Percentiles rank a stretch among this genome's conserved stretches.
These are phyloP conservation scores for Fraxinus sp. DNA, from an alignment of 305 asterid genomes.

Conservation along the genomic window DNA sequence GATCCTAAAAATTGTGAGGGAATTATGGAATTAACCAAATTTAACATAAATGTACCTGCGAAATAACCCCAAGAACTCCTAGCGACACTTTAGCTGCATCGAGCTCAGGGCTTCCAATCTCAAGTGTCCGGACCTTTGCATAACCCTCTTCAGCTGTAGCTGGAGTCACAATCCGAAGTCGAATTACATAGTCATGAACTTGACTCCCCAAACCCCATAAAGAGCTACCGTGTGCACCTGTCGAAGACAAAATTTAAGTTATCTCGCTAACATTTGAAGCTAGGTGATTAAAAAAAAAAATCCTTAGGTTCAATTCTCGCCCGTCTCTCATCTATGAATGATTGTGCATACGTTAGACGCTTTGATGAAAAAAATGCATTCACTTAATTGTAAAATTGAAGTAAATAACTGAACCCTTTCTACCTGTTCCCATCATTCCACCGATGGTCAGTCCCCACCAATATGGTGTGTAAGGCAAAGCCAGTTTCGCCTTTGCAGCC, in stretches of 20 bases:
- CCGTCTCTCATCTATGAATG: neutral
- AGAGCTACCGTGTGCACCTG: conserved; percentile 61
- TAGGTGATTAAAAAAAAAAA: neutral
- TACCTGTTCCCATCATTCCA: conserved; percentile 45
- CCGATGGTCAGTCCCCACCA: conserved; percentile 62
- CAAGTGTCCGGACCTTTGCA: conserved; percentile 31
- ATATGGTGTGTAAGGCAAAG: conserved; percentile 48
- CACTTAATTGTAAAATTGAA: neutral
- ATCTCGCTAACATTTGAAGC: neutral
- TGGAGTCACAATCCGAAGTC: conserved; percentile 40
- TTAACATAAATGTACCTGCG: conserved; percentile 31
- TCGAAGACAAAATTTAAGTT: neutral
- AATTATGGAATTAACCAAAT: neutral
- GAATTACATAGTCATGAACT: conserved; percentile 44
- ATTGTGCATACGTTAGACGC: neutral
- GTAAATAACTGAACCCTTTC: neutral
- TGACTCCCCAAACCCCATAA: conserved; percentile 54
- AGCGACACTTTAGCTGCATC: conserved; percentile 52
- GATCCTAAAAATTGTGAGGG: neutral
- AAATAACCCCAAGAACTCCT: conserved; percentile 56
- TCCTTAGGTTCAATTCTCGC: neutral
- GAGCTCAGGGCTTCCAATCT: conserved; percentile 33
- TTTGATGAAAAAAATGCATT: neutral
- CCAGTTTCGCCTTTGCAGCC: conserved; percentile 33
- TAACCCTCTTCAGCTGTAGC: conserved; percentile 32